Base-by-base conservation (phyloP, 1,284 basidiomycete species). In the Phylloboletellus chloephorus region DNA sequence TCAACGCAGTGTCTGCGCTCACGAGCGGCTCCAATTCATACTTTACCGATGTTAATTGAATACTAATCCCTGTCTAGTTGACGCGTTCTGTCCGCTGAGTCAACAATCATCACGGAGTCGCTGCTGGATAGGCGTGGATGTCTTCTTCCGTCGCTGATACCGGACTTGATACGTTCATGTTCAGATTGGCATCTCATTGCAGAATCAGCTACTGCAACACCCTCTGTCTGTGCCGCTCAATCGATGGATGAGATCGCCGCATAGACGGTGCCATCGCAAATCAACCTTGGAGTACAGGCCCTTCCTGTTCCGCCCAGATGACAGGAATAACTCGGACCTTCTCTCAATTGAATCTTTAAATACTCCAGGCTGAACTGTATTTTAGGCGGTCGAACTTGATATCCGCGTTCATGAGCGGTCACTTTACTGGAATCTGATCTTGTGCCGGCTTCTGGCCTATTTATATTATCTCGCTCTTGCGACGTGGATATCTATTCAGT, bases 171-270 rank as follows among this genome's bases (percentile, higher is more conserved):
- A 25, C 17, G 30, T 17, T 16, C 11, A 6, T 31, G 9, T 24
- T 35, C 7, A 25, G 21, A 24, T 19, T 12, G 19, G n/a, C n/a
- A n/a, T n/a, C n/a, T n/a, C n/a, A n/a, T n/a, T n/a, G n/a, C n/a
- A n/a, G n/a, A n/a, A n/a, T n/a, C n/a, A n/a, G n/a, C n/a, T n/a
- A n/a, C n/a, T n/a, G n/a, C n/a, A n/a, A n/a, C n/a, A n/a, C n/a
- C n/a, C n/a, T 17, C 24, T 31, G 17, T 30, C 30, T 30, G 11
- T 29, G 6, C 51, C 49, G 29, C 33, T 37, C 36, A 39, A 36
- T 37, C 19, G 4, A 22, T 42, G 39, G 29, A 13, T 29, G 32
- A 35, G 25, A 33, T 11, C 26, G 17, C 13, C 24, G 19, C 28
- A 19, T 12, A 11, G 21, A 42, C n/a, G 10, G 16, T 19, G 23